phyloP scores from a whole-genome alignment of 2,329 filamentous ascomycete species.

The Neopestalotiopsis rosae region DNA sequence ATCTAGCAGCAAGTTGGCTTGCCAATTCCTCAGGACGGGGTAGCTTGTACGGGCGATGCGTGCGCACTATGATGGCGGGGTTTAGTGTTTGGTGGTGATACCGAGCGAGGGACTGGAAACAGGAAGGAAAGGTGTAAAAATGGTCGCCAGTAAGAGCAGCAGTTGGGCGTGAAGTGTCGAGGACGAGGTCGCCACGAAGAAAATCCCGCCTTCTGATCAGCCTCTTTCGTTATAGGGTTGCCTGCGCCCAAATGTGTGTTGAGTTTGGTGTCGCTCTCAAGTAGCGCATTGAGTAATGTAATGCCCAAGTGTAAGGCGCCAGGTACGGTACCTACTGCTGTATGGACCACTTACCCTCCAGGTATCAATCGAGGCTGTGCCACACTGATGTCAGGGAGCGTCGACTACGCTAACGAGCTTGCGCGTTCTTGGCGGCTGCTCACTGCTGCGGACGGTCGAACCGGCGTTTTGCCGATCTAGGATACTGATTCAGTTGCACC shows the following conservation, averaged over 20 bases:
- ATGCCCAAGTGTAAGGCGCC: background rate
- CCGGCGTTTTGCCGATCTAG: slow-evolving; percentile 8
- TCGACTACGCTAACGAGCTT: background rate
- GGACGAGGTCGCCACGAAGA: background rate
- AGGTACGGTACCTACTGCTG: background rate
- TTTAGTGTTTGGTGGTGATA: background rate
- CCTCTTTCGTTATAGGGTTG: background rate
- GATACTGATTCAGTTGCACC: background rate
- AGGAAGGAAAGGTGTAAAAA: background rate
- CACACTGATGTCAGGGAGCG: slow-evolving; percentile 11
- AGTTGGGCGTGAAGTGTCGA: background rate
- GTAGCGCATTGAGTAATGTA: slow-evolving; percentile 3
- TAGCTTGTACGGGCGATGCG: background rate
- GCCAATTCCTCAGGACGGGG: background rate
- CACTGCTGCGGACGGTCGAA: background rate
- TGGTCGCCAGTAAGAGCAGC: background rate
- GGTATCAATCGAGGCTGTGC: slow-evolving; percentile 9
- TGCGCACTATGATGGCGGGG: background rate
- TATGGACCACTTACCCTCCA: too few relatives aligned
- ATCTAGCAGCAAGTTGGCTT: background rate
- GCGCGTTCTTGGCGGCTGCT: slow-evolving; percentile 4
- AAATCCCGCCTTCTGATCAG: background rate
- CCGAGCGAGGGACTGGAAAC: background rate
- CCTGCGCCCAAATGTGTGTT: background rate
- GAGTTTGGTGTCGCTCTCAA: background rate